Evolutionary conservation across 495 filamentous ascomycete genomes (phyloP).

Genomic region (Neurospora hispaniola): DNA sequence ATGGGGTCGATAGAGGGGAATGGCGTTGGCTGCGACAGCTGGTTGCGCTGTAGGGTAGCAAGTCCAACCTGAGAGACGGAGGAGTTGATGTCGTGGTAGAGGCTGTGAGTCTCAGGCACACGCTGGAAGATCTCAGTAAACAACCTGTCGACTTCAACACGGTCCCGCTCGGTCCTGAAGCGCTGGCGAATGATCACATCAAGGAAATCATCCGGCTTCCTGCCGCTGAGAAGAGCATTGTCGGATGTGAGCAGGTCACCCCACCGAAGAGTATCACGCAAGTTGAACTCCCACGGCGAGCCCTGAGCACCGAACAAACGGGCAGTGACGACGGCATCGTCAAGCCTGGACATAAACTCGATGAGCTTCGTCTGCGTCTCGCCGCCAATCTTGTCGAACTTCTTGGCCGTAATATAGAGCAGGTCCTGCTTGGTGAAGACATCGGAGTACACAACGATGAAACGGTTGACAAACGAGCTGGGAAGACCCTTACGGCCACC

Average conservation of each 20-base stretch:
- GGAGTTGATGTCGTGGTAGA: slow-evolving; percentile 50
- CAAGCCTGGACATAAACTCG: slow-evolving; percentile 69
- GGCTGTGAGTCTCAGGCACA: slow-evolving; percentile 41
- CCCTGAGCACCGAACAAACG: slow-evolving; percentile 66
- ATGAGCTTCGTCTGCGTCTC: slow-evolving; percentile 53
- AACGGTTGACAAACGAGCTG: slow-evolving; percentile 93
- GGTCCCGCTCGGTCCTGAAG: slow-evolving; percentile 65
- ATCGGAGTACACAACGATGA: slow-evolving; percentile 95
- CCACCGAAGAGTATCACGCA: slow-evolving; percentile 88
- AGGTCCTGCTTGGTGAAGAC: slow-evolving; percentile 73
- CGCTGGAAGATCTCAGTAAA: slow-evolving; percentile 39
- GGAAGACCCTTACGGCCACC: slow-evolving; percentile 93
- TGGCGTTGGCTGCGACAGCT: slow-evolving; percentile 41
- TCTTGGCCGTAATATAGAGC: slow-evolving; percentile 63
- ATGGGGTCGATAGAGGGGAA: slow-evolving; percentile 46
- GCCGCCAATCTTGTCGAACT: slow-evolving; percentile 52
- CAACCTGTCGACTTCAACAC: slow-evolving; percentile 48
- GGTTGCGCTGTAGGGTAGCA: slow-evolving; percentile 53
- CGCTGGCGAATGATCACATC: slow-evolving; percentile 79
- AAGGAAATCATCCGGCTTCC: slow-evolving; percentile 56
- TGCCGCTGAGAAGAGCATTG: slow-evolving; percentile 41
- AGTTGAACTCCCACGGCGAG: slow-evolving; percentile 94
- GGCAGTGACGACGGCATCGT: slow-evolving; percentile 53
- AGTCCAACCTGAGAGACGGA: slow-evolving; percentile 60
- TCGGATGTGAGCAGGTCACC: slow-evolving; percentile 56